These are phyloP conservation scores for Evernia prunastri DNA, from an alignment of 495 filamentous ascomycete species.

Conservation along the genomic window DNA sequence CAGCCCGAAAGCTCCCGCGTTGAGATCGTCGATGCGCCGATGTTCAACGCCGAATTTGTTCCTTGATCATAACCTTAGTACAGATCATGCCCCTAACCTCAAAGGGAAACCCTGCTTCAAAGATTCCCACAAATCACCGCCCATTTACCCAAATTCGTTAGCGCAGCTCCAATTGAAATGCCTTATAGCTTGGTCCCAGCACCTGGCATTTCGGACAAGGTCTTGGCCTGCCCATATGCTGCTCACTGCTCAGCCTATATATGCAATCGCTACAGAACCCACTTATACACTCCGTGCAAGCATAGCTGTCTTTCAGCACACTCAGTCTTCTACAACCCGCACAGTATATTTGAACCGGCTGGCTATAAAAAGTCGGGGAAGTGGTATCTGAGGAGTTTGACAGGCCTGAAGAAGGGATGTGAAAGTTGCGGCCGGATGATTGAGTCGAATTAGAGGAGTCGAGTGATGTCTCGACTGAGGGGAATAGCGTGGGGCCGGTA, in stretches of 20 bases:
- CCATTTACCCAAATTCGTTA: conserved; percentile 26
- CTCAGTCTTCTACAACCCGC: conserved; percentile 71
- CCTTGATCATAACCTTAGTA: not conserved
- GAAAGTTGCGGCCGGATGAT: conserved; percentile 56
- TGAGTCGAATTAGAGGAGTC: conserved; percentile 38
- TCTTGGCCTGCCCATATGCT: conserved; percentile 37
- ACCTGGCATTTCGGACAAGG: conserved; percentile 49
- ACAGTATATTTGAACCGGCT: conserved; percentile 79
- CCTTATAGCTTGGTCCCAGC: conserved; percentile 47
- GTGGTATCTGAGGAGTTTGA: conserved; percentile 44
- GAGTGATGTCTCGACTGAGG: conserved; percentile 69
- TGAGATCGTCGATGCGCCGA: conserved; percentile 1
- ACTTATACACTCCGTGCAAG: conserved; percentile 91
- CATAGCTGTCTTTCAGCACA: conserved; percentile 71
- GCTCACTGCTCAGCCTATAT: conserved; percentile 59
- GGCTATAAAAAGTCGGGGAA: conserved; percentile 38
- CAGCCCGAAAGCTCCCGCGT: not conserved
- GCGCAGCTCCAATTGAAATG: conserved; percentile 49
- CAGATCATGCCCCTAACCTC: conserved; percentile 1
- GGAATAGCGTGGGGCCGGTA: conserved; percentile 67
- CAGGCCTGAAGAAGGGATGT: conserved; percentile 47
- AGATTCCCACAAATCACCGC: not conserved
- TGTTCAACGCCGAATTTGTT: not conserved
- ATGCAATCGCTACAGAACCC: conserved; percentile 84
- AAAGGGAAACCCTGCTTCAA: not conserved